Evolutionary conservation across 2,329 filamentous ascomycete genomes (phyloP).

Genomic region (Fusarium xyrophilum): DNA sequence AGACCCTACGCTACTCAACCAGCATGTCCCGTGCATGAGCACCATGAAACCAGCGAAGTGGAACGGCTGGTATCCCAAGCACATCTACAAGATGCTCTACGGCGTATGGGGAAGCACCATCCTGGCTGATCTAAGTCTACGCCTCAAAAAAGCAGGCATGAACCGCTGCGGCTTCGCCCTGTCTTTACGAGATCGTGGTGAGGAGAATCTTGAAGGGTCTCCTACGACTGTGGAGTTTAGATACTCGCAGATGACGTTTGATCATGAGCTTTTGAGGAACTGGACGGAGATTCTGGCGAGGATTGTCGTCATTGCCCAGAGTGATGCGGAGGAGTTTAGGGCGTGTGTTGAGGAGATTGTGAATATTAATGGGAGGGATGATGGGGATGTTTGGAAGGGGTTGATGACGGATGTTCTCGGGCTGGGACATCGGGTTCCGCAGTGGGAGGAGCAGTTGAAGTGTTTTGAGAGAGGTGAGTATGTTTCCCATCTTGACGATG

Average conservation of each 20-base stretch:
- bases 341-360: neutral
- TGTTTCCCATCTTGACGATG: slow-evolving; percentile 20
- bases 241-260: slow-evolving; percentile 41
- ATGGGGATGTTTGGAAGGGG: slow-evolving; percentile 7
- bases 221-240: slow-evolving; percentile 38
- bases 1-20: neutral
- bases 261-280: slow-evolving; percentile 26
- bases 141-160: rapidly evolving
- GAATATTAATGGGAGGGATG: neutral
- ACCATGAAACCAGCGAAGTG: neutral
- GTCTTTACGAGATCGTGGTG: neutral
- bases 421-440: slow-evolving; percentile 21
- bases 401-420: slow-evolving; percentile 14
- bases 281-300: slow-evolving; percentile 32
- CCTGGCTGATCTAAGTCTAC: neutral
- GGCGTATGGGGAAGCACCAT: slow-evolving; percentile 18
- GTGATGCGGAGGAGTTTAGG: slow-evolving; percentile 2
- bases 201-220: neutral
- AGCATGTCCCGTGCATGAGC: neutral
- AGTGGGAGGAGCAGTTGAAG: slow-evolving; percentile 33
- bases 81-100: neutral
- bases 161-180: slow-evolving; percentile 10
- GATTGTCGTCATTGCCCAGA: slow-evolving; percentile 25
- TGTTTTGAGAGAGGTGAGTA: slow-evolving; percentile 12
- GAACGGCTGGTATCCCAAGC: slow-evolving; percentile 3